Evolutionary conservation across 805 yeast genomes (phyloP), one percentile per base, ranked within the genome.

Genomic region (Ogataea parapolymorpha): DNA sequence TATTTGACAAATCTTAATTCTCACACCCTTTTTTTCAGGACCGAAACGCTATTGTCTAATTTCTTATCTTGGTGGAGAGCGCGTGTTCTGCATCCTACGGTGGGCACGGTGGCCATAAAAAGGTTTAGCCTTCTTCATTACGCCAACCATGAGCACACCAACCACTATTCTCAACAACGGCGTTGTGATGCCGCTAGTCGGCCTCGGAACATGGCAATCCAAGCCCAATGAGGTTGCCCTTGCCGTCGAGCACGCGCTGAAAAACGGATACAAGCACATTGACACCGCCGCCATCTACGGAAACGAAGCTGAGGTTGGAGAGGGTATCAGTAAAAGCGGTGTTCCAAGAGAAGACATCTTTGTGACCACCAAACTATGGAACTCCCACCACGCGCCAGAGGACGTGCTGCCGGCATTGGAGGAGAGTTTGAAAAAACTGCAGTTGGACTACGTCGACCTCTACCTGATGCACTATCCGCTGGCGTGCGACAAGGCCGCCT

Each of bases 231-330:
- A 72, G 24, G 86, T 78, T 26, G 66, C 68, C 54, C 63, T 68
- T 20, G 75, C 91, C 26, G 86, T 81, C 33, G 59, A 66, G 35
- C 55, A 70, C 25, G 95, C 95, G 7, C 58, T 82, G 44, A 63
- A 80, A 49, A 69, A 70, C 35, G 91, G 91, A 23, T 83, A 83
- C 66, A 73, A 78, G 50, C 95, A 85, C 61, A 80, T 86, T 49
- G 95, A 85, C 62, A 77, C 87, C 16, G 93, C 95, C 24, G 77
- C 79, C 28, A 70, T 72, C 35, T 85, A 85, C 63, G 66, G 70
- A 8, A 84, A 83, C 55, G 91, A 85, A 61, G 79, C 59, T 36
- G 63, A 66, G 66, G 60, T 66, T 77, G 55, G 95, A 24, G 67
- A 70, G 38, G 93, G 82, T 4, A 74, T 82, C 38, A 47, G 54